These are phyloP conservation scores for Diaporthe batatas DNA, from an alignment of 2,329 filamentous ascomycete species.

Conservation along the genomic window DNA sequence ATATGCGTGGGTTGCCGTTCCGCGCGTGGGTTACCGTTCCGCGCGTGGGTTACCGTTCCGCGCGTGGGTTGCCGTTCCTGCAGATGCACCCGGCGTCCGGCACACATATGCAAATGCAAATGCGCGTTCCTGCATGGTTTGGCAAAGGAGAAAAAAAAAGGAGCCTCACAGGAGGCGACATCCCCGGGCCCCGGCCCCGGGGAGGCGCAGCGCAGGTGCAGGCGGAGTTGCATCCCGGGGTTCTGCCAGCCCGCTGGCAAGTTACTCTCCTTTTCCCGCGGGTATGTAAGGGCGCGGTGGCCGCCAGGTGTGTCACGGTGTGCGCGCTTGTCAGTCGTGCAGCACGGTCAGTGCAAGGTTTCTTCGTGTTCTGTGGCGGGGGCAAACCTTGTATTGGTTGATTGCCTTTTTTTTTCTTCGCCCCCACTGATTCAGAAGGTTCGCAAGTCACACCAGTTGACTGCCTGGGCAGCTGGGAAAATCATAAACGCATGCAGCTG, in stretches of 20 bases:
- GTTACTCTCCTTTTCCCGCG: neutral
- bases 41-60: constrained; percentile 2
- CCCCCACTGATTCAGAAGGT: neutral
- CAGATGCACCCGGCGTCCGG: constrained; percentile 5
- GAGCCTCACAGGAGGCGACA: neutral
- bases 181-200: constrained; percentile 3
- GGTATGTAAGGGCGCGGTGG: neutral
- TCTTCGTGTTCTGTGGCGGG: neutral
- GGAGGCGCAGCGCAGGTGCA: neutral
- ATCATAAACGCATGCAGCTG: neutral
- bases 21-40: constrained; percentile 5
- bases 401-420: neutral
- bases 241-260: no score
- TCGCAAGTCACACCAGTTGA: neutral
- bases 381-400: neutral
- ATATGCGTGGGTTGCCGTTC: constrained; percentile 1
- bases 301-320: no score
- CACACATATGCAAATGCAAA: neutral
- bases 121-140: constrained; percentile 25
- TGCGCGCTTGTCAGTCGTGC: neutral
- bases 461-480: no score
- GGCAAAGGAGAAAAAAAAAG: no score
- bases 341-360: constrained; percentile 14
- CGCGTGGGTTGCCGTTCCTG: constrained; percentile 11
- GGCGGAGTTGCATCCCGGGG: constrained; percentile 7